phyloP scores from a whole-genome alignment of 352 stramenopile genomes.

The Phytophthora cactorum region DNA sequence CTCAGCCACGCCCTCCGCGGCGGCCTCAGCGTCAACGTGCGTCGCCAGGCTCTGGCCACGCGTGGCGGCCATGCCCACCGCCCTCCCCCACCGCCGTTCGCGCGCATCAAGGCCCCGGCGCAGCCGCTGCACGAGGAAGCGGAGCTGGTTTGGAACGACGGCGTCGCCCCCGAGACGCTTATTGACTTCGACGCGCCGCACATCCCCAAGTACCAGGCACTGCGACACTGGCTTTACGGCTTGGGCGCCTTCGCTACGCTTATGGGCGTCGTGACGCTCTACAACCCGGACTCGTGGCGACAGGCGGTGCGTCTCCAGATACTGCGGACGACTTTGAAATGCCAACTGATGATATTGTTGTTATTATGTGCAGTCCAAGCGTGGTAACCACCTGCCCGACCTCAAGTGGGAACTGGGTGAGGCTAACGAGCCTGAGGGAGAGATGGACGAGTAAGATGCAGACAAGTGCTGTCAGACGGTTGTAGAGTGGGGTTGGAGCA shows the following conservation, averaged over 20 bases:
- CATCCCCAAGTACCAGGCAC: slow-evolving; percentile 77
- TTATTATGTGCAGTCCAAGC: slow-evolving; percentile 57
- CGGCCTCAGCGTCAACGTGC: slow-evolving; percentile 58
- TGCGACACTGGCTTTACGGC: slow-evolving; percentile 68
- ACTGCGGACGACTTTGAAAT: not conserved
- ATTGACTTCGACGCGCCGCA: slow-evolving; percentile 91
- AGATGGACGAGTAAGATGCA: slow-evolving; percentile 78
- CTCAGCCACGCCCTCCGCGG: slow-evolving; percentile 67
- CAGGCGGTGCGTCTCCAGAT: slow-evolving; percentile 64
- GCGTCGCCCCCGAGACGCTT: slow-evolving; percentile 84
- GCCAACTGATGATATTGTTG: slow-evolving; percentile 11
- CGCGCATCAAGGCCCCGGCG: slow-evolving; percentile 64
- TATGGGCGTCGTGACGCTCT: slow-evolving; percentile 81
- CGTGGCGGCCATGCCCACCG: slow-evolving; percentile 64
- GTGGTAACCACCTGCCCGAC: slow-evolving; percentile 76
- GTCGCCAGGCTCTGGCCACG: slow-evolving; percentile 58
- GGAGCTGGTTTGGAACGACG: slow-evolving; percentile 90
- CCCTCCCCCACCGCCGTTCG: slow-evolving; percentile 80
- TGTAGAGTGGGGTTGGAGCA: slow-evolving; percentile 7
- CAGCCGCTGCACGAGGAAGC: slow-evolving; percentile 79
- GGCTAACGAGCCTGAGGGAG: slow-evolving; percentile 76
- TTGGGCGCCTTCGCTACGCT: slow-evolving; percentile 68
- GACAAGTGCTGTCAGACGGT: slow-evolving; percentile 4
- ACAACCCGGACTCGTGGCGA: slow-evolving; percentile 82
- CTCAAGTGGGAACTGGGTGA: slow-evolving; percentile 86